Evolutionary conservation across 2,329 filamentous ascomycete species (phyloP), one percentile per base, ranked within the genome.

Genomic region (Teratosphaeria zuluensis): DNA sequence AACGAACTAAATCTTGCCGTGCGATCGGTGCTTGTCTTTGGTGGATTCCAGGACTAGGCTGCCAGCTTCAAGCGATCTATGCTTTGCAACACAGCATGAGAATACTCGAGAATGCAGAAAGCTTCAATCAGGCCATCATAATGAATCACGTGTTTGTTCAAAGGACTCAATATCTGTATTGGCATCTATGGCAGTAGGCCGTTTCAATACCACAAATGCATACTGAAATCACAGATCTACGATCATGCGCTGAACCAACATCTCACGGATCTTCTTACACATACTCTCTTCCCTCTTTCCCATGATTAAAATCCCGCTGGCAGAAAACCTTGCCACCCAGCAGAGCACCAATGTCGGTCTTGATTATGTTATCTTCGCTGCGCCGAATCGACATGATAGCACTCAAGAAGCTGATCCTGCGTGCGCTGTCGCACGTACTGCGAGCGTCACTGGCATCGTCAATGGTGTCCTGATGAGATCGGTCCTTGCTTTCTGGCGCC

Each of bases 261-360:
- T 16, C 35, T 42, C 35, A 11, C 35, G 4, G 11, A 42, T 12
- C 35, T 42, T 14, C 14, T 16, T 2, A 5, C 11, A 12, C 12
- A 35, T 9, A 24, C 42, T 2, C 16, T n/a, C 16, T n/a, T 19
- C 16, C 1, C 16, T 8, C 16, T 3, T n/a, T 1, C 42, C n/a
- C 42, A 48, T n/a, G 42, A 28, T 32, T 51, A 28, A 58, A 65
- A 28, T 64, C 62, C 5, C 51, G 46, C 14, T 4, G 38, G 24
- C 51, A 42, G 7, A 68, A 61, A 4, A 63, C 32, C 55, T 42
- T 57, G 12, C 66, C 63, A 5, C 65, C 62, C 53, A 70, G 46
- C n/a, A 70, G 28, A 1, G 52, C 53, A 2, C 67, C 68, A 58
- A 70, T 61, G 12, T 69, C 64, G 24, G 68, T 70, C 60, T 64